Evolutionary conservation across 1,284 basidiomycete genomes (phyloP).

Genomic region (Acaromyces ingoldii): DNA sequence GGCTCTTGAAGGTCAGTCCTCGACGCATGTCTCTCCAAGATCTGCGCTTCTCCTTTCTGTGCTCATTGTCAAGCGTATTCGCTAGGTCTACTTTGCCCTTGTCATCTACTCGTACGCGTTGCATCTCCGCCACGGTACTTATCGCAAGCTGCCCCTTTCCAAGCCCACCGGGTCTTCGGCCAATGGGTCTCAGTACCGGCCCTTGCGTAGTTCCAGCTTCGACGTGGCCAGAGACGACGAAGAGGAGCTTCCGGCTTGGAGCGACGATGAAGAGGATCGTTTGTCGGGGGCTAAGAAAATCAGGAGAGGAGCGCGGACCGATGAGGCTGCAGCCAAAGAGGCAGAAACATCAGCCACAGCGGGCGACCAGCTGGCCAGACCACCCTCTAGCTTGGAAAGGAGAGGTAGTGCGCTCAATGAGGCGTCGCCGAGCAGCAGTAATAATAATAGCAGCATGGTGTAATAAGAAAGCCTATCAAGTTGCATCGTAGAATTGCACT

Average conservation of each 20-base stretch:
- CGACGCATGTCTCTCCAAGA: neutral
- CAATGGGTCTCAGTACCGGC: constrained; percentile 6
- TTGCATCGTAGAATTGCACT: too few species aligned
- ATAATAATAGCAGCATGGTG: too few species aligned
- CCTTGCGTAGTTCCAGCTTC: constrained; percentile 5
- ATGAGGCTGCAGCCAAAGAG: neutral
- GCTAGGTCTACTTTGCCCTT: constrained; percentile 82
- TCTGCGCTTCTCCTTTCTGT: neutral
- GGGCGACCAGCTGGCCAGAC: neutral
- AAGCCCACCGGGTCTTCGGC: constrained; percentile 57
- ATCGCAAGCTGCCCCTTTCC: constrained; percentile 70
- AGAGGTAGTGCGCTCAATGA: too few species aligned
- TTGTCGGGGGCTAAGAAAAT: neutral
- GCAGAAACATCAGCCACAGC: neutral
- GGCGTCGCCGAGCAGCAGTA: too few species aligned
- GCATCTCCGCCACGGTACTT: constrained; percentile 86
- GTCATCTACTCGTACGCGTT: constrained; percentile 89
- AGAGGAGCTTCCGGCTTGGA: constrained; percentile 33
- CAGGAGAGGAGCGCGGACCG: neutral
- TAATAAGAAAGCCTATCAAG: too few species aligned
- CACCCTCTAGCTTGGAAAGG: neutral
- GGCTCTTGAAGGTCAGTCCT: constrained; percentile 75
- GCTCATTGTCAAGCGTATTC: neutral
- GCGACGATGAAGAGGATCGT: constrained; percentile 29
- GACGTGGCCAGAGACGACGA: constrained; percentile 14